Base-by-base conservation (phyloP, 768 basidiomycete species). In the Pilatotrama ljubarskyi region DNA sequence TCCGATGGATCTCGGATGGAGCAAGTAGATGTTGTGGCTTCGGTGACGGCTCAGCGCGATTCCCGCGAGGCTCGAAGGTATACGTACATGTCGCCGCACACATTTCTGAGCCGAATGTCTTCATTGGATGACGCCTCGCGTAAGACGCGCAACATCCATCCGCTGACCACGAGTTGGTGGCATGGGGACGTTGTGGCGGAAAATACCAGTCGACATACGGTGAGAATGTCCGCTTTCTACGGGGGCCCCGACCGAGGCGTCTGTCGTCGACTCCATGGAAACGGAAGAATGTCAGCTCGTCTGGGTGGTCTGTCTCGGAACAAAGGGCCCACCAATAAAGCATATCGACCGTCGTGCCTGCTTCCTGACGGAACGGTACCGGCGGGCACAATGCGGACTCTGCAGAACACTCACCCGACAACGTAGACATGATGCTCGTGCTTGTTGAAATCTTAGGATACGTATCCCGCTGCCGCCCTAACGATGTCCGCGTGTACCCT, bases 1-100 rank as follows among this genome's bases (percentile, higher is more conserved):
- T 63, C 61, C 61, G 61, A 58, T 44, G 41, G 2, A 15, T 46
- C 47, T 58, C 56, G 61, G 57, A 63, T 24, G 51, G 55, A 49
- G 40, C 51, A 43, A 35, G 18, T 22, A 35, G 17, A 5, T n/a
- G 7, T 17, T 38, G 11, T 40, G 15, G 37, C 36, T 51, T 42
- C 49, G 35, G 40, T 61, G 60, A 56, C 50, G 50, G 35, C 50
- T 22, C 35, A 56, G 51, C 56, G 56, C 48, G 56, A 43, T 54
- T 63, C 57, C 56, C 56, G 60, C 60, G 60, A 61, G 60, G 53
- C 48, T 55, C 60, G 37, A 50, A n/a, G 24, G 14, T 24, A 37
- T 42, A 38, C 43, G 44, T 51, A 51, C 54, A 5, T 35, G 32
- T n/a, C 36, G 51, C 22, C 54, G 43, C 54, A 32, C 35, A n/a